Percentiles rank a stretch among this genome's conserved stretches.
Conservation (phyloP, 2,329 filamentous ascomycete genomes). For the Fusarium sulawesiense region DNA sequence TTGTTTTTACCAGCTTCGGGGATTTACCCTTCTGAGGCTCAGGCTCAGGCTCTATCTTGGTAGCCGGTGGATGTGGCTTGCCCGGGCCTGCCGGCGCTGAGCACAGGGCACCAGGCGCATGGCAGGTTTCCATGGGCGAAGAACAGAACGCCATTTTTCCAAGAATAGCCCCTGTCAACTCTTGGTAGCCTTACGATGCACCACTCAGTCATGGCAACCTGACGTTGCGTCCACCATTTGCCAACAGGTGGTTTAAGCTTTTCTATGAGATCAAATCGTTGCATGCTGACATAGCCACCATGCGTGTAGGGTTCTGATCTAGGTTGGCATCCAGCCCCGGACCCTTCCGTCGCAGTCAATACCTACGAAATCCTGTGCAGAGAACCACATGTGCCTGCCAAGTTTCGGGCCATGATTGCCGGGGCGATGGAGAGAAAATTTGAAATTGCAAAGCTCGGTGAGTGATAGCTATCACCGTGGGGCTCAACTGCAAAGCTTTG, state of each 20-base stretch:
- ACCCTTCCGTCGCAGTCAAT: not conserved
- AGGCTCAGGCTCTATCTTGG: slow-evolving; percentile 25
- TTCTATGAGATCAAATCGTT: slow-evolving; percentile 38
- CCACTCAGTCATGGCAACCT: slow-evolving; percentile 6
- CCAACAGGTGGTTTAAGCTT: slow-evolving; percentile 34
- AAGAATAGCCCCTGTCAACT: slow-evolving; percentile 44
- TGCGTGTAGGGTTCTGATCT: slow-evolving; percentile 20
- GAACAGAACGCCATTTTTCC: slow-evolving; percentile 38
- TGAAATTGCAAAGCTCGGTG: slow-evolving; percentile 27
- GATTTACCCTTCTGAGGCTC: slow-evolving; percentile 25
- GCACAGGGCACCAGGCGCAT: slow-evolving; percentile 30
- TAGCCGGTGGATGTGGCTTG: slow-evolving; percentile 31
- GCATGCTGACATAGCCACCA: slow-evolving; percentile 37
- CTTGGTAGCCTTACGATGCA: slow-evolving; percentile 19
- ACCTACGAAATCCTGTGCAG: slow-evolving; percentile 16
- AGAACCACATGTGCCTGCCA: slow-evolving; percentile 26
- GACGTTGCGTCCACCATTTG: slow-evolving; percentile 31
- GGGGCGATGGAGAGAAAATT: slow-evolving; percentile 10
- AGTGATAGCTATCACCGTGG: slow-evolving; percentile 30
- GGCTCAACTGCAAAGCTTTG: slow-evolving; percentile 28
- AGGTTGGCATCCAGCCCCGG: slow-evolving; percentile 4
- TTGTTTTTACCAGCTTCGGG: slow-evolving; percentile 32
- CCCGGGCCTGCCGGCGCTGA: slow-evolving; percentile 38
- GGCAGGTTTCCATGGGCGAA: slow-evolving; percentile 11
- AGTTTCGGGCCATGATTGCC: slow-evolving; percentile 2